phyloP scores from a whole-genome alignment of 2,329 filamentous ascomycete genomes.

The Westerdykella aurantiaca region DNA sequence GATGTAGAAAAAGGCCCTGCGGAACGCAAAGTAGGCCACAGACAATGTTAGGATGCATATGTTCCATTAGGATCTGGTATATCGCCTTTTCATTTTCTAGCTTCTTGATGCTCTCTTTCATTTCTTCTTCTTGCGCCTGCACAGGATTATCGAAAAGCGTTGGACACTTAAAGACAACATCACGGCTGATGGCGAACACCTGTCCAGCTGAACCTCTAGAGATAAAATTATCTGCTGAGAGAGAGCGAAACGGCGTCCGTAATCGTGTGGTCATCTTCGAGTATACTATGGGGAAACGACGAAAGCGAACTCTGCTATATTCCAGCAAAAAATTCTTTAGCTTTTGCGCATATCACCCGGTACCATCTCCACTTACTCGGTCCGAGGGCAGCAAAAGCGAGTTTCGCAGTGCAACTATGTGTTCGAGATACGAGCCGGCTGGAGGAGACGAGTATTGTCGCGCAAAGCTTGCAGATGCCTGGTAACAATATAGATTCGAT shows the following conservation, averaged over 20 bases:
- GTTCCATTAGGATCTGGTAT: constrained; percentile 4
- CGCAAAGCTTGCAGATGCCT: too few species aligned
- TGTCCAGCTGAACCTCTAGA: constrained; percentile 4
- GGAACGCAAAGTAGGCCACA: constrained; percentile 2
- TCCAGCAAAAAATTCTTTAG: too few species aligned
- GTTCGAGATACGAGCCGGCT: too few species aligned
- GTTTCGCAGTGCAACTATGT: too few species aligned
- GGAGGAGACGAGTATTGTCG: too few species aligned
- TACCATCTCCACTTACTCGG: too few species aligned
- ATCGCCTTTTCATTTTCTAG: constrained; percentile 2
- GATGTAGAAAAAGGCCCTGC: constrained; percentile 3
- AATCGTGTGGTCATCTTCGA: constrained; percentile 2
- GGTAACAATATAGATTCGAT: too few species aligned
- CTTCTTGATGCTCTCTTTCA: constrained; percentile 3
- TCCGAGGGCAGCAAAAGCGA: too few species aligned
- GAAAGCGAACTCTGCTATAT: too few species aligned
- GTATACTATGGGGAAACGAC: too few species aligned
- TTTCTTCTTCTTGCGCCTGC: constrained; percentile 2
- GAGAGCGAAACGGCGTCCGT: constrained; percentile 4
- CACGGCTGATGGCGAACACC: constrained; percentile 2
- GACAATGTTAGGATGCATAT: constrained; percentile 5
- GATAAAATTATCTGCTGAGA: constrained; percentile 3
- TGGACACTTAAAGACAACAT: constrained; percentile 5
- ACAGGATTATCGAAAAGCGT: constrained; percentile 2
- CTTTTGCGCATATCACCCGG: too few species aligned